Base-by-base conservation (phyloP, 2,329 filamentous ascomycete species). In the Mycosphaerelloides madeirae region DNA sequence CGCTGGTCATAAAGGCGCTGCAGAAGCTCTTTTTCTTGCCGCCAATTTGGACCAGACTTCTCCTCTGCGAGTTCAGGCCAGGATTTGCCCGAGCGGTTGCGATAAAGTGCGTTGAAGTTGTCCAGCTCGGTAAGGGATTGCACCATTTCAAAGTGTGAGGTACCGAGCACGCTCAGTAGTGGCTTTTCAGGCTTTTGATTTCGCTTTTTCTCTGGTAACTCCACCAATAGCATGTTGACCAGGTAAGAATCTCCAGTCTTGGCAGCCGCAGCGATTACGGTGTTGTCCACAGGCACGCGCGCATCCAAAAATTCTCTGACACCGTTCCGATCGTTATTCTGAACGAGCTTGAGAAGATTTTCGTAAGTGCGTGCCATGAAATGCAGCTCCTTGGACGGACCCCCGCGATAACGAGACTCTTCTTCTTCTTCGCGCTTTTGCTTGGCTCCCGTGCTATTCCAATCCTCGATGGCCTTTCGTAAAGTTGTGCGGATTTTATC, bases 111-210 rank as follows among this genome's bases (percentile, higher is more conserved):
- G 57, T 98, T 84, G 62, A 97, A 96, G 19, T 76, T 74, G 33
- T 66, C 64, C 34, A 65, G 49, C 40, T 60, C 56, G 3, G 63
- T 64, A 4, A 67, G 54, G 12, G 57, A 57, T 45, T 85, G 79
- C 34, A 98, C 81, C 45, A 96, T 87, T 54, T 87, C 85, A 38
- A 93, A 77, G 57, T 95, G 93, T 3, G 80, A 80, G 55, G 91
- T 85, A 13, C 93, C 91, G 53, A 98, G 96, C 1, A 93, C 90
- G 46, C 90, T 89, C 29, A 96, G 78, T 74, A 98, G 94, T 1
- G 93, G 93, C 1, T 91, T 97, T 40, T 90, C 85, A 59, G 86
- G 83, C 45, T 93, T 89, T 32, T 76, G 68, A 46, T 79, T 72
- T 22, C 76, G 75, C 46, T 71, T 71, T 37, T 36, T 89, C 67